Percentiles rank a stretch among this genome's conserved stretches.
Evolutionary conservation across 106 monocot genomes (phyloP).

Genomic region (Dendrobium nobile): DNA sequence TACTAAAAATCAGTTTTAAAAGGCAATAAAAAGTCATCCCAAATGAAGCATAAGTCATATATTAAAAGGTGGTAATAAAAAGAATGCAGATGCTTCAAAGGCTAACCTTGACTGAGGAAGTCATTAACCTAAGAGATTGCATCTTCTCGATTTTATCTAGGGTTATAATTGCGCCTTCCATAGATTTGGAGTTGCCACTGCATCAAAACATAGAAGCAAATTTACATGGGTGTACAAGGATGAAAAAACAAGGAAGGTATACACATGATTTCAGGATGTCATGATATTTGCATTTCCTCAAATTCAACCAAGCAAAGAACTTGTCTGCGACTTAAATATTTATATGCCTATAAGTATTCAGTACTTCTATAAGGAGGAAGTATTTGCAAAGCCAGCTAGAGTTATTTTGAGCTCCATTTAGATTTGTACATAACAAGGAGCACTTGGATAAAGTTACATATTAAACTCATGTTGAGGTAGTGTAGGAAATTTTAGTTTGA

Average conservation of each 20-base stretch:
- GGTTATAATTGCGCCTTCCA: slow-evolving; percentile 16
- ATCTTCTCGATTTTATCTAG: slow-evolving; percentile 41
- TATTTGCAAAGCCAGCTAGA: background rate
- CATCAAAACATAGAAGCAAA: slow-evolving; percentile 13
- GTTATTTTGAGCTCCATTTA: background rate
- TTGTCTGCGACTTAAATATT: background rate
- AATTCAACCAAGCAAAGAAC: background rate
- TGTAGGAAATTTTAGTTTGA: background rate
- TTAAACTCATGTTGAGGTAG: background rate
- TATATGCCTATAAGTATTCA: background rate
- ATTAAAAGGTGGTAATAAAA: background rate
- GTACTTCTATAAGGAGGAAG: background rate
- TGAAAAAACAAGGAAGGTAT: background rate
- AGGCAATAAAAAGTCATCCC: too few species aligned
- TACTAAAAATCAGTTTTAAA: too few species aligned
- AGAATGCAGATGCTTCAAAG: background rate
- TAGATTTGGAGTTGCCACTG: slow-evolving; percentile 44
- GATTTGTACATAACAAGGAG: background rate
- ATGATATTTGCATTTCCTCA: background rate
- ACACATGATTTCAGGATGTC: background rate
- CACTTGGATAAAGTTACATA: background rate
- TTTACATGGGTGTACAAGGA: background rate
- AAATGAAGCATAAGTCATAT: background rate
- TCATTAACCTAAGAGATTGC: slow-evolving; percentile 57
- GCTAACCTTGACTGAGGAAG: slow-evolving; percentile 57